phyloP scores from a whole-genome alignment of 1,284 basidiomycete species.

The Leccinum angustisporum region DNA sequence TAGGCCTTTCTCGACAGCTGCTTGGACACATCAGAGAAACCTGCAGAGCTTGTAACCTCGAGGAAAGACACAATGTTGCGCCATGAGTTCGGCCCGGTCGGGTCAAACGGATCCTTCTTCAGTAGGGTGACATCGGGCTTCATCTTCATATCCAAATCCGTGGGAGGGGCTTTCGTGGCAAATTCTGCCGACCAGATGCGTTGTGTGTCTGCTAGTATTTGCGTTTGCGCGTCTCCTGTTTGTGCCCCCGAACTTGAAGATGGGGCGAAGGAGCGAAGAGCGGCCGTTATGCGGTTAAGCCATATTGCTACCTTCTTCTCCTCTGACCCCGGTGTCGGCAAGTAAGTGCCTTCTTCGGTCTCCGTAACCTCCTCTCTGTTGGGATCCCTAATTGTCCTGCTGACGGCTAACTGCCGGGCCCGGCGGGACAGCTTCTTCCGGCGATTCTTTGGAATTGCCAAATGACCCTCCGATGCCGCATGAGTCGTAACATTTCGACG shows the following conservation, averaged over 20 bases:
- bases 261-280: neutral
- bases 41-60: neutral
- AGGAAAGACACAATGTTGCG: neutral
- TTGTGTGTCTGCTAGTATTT: neutral
- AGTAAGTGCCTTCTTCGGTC: neutral
- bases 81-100: neutral
- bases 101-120: neutral
- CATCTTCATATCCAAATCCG: too few species aligned
- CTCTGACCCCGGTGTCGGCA: neutral
- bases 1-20: neutral
- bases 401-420: too few species aligned
- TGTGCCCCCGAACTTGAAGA: neutral
- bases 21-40: neutral
- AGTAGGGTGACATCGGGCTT: neutral
- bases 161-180: too few species aligned
- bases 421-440: too few species aligned
- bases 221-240: neutral
- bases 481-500: neutral
- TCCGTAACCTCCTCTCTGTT: neutral
- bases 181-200: neutral
- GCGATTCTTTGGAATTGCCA: too few species aligned
- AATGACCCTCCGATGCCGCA: too few species aligned
- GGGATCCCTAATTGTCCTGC: too few species aligned
- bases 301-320: neutral
- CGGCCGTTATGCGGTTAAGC: neutral